Base-by-base conservation (phyloP, 1,284 basidiomycete species). In the Malassezia sympodialis region DNA sequence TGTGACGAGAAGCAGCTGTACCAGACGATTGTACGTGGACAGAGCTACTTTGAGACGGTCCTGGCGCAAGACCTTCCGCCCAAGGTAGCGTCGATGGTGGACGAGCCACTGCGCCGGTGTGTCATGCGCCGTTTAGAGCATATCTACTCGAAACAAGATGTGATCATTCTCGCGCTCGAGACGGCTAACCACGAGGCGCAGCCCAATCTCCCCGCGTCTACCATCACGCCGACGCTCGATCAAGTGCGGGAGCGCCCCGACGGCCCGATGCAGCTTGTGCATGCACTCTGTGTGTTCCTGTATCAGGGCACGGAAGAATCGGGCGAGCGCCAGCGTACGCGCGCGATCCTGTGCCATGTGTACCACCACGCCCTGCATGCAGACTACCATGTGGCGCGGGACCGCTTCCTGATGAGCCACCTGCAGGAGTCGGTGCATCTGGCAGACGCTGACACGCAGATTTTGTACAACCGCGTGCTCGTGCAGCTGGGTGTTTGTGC, bases 361-460 rank as follows among this genome's bases (percentile, higher is more conserved):
- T 99, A 91, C 77, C 77, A 71, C 77, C 86, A 93, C 75, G 93
- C 91, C 24, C 82, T 96, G 30, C 89, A 94, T 76, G 94, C 93
- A 71, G 87, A 96, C 74, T 98, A 91, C 80, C 83, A 96, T 79
- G 88, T 88, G 40, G 89, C 94, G 8, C 88, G 94, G 35, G 94
- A 99, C 78, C 91, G 98, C 86, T 80, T 99, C 48, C 80, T 98
- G 63, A 98, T 98, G 94, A 96, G 90, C 12, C 94, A 98, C 76
- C 81, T 98, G 44, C 93, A 98, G 76, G 93, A 96, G 76, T 87
- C 88, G 1, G 87, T 98, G 67, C 85, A 89, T 73, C 87, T 88
- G 40, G 90, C 93, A 60, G 94, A 98, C 71, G 90, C 96, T 51
- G 85, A 86, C 21, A 98, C 94, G 0, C 94, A 99, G 78, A 96